Base-by-base conservation (phyloP, 2,329 filamentous ascomycete species). In the Mariannaea elegans region DNA sequence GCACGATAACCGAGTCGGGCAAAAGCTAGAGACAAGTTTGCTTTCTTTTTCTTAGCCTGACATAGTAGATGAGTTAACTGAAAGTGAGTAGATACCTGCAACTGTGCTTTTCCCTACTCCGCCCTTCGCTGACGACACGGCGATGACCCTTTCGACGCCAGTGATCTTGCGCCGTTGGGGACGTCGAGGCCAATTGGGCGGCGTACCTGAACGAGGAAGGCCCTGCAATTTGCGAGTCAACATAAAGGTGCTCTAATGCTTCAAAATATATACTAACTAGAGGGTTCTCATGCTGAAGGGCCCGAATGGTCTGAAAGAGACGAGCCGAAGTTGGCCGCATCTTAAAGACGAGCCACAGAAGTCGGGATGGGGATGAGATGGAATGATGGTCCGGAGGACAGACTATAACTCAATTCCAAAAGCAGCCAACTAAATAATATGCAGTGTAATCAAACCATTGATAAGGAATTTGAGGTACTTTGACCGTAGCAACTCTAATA, bases 51-150 rank as follows among this genome's bases (percentile, higher is more conserved):
- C 16, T 9, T n/a, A 65, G 44, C 18, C 24, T 10, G 51, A 39
- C 14, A 45, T 1, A 23, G 21, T 45, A n/a, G 16, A 6, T 21
- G 14, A 14, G 12, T 8, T 23, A 9, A 23, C 9, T 18, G 12
- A 16, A n/a, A 2, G 14, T 7, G 5, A 4, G 27, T 58, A 14
- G 55, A 32, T 75, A 92, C 92, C 90, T 59, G 94, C 90, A 42
- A 98, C 88, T 7, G 95, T 99, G 68, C 93, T 97, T 75, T 99
- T 99, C 1, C 95, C 95, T 1, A 99, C 95, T n/a, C 95, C 95
- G 2, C 95, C 95, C 74, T 99, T 99, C 13, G 95, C 95, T 2
- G 94, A 98, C 4, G 93, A 97, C 13, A 99, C 92, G n/a, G 94
- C 93, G 59, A 99, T 87, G n/a, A 97, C 88, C 74, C 97, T 97